A percentile compares a stretch with the other conserved stretches of the same genome.
Evolutionary conservation across 202 grass and related monocot genomes (phyloP).

Genomic region (Miscanthus sacchariflorus): DNA sequence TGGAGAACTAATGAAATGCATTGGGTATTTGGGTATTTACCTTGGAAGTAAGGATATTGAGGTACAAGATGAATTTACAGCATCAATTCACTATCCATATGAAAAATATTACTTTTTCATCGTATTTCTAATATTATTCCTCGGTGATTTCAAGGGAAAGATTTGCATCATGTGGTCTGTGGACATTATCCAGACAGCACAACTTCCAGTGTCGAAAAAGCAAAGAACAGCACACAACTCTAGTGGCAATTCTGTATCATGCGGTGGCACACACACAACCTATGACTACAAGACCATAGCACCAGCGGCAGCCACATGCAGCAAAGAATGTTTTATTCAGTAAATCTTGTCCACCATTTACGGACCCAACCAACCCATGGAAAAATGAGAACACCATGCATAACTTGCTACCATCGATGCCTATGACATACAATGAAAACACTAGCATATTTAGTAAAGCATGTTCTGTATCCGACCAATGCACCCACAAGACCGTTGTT

Average conservation of each 20-base stretch:
- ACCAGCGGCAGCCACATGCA: background rate
- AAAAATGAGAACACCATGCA: background rate
- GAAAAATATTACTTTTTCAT: background rate
- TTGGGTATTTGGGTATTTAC: background rate
- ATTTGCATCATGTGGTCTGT: background rate
- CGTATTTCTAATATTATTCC: background rate
- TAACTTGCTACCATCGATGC: background rate
- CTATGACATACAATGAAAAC: background rate
- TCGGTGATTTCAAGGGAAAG: background rate
- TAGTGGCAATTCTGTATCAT: background rate
- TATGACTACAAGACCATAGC: background rate
- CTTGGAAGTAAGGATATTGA: background rate
- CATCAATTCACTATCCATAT: constrained; percentile 7
- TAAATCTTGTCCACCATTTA: background rate
- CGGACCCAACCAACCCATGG: background rate
- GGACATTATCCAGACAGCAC: background rate
- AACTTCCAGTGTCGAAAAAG: background rate
- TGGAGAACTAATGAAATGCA: background rate
- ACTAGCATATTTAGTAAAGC: background rate
- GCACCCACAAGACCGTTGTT: background rate
- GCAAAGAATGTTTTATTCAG: background rate
- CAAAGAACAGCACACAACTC: constrained; percentile 5
- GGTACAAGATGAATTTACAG: background rate
- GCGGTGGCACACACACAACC: background rate
- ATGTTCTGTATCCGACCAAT: background rate